Evolutionary conservation across 208 protist species (phyloP), one percentile per base, ranked within the genome.

Genomic region (Crithidia acanthocephali): DNA sequence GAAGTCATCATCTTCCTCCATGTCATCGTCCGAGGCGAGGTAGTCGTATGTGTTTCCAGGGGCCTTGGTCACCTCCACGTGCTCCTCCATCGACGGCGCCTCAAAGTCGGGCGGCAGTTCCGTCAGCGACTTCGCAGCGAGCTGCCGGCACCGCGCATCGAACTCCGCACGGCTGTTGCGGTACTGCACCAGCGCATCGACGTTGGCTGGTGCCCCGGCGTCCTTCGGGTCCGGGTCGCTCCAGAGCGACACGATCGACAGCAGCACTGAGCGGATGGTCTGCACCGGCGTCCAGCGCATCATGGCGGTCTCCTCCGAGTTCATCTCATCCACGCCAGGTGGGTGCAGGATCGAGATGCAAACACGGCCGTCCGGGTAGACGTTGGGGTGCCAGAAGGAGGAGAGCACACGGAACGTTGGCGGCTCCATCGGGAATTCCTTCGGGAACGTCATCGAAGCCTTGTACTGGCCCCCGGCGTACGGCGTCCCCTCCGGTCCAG

Each of bases 291-390:
- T 95, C 98, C 98, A 99, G 22, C 98, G 87, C 90, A 99, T 98
- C 89, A 97, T 93, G 10, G 93, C 90, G 2, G 80, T 95, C 62
- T 96, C 85, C 57, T 95, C 85, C 13, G 82, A 83, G 61, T 92
- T 97, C 79, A 94, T 94, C 68, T 94, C 93, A 78, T 99, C 98
- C 35, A 98, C 98, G 44, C 98, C 98, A 0, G 98, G 98, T 10
- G 97, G 87, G 71, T 99, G 98, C 32, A 99, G 89, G 75, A 99
- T 99, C 53, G 91, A 98, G 72, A 99, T 99, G 87, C 99, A 99
- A 53, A 99, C 98, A 20, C 83, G 75, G 4, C 98, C 98, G 56
- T 99, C 92, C 11, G 68, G 47, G 68, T 99, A 99, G 37, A 96
- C 90, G 72, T 99, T 99, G n/a, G 98, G 98, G 85, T 99, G 98